Percentiles rank a stretch among this genome's conserved stretches.
phyloP scores from a whole-genome alignment of 768 basidiomycete genomes.

The Tylopilus subfusipes region DNA sequence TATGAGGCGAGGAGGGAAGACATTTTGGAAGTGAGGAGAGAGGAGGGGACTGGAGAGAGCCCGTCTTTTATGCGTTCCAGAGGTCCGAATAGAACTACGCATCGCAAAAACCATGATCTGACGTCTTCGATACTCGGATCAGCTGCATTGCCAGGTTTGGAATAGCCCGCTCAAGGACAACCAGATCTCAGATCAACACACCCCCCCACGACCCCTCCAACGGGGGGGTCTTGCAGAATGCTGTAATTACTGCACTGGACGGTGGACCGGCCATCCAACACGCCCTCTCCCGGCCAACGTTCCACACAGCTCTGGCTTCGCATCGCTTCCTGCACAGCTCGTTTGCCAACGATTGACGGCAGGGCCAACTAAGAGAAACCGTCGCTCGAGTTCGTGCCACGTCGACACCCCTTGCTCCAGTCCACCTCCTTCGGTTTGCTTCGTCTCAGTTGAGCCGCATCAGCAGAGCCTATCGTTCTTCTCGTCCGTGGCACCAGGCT shows the following conservation, averaged over 20 bases:
- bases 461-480: too few species aligned
- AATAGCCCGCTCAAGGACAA: neutral
- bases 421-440: too few species aligned
- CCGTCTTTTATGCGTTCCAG: constrained; percentile 7
- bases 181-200: constrained; percentile 13
- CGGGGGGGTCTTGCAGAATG: neutral
- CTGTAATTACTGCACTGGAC: neutral
- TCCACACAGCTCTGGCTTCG: neutral
- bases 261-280: neutral
- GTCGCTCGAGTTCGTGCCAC: neutral
- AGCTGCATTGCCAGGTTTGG: neutral
- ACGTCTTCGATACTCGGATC: constrained; percentile 18
- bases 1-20: constrained; percentile 50
- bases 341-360: neutral
- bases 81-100: constrained; percentile 13
- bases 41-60: neutral
- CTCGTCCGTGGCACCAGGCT: neutral
- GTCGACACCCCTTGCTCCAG: neutral
- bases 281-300: too few species aligned
- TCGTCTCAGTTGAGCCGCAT: neutral
- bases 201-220: constrained; percentile 7
- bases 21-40: constrained; percentile 1
- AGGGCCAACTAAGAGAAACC: neutral
- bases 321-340: neutral
- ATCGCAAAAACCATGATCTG: constrained; percentile 13